A percentile compares a stretch with the other conserved stretches of the same genome.
Evolutionary conservation across 495 filamentous ascomycete species (phyloP).

Genomic region (Apiosordaria backusii): DNA sequence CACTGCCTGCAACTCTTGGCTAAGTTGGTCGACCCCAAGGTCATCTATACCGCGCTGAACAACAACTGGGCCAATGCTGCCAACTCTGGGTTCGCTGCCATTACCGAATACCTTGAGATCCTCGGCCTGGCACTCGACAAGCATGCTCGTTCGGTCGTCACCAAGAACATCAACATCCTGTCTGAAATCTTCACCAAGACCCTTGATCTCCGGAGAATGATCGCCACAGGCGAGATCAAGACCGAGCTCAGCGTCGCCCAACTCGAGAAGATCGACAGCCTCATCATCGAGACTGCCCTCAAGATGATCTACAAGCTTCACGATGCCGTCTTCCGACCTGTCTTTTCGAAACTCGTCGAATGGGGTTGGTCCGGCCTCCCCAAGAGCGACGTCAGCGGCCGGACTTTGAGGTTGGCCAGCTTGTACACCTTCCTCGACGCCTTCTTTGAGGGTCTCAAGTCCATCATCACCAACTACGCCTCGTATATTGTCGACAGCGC

Average conservation of each 20-base stretch:
- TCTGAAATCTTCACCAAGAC: slow-evolving; percentile 65
- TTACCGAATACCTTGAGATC: slow-evolving; percentile 62
- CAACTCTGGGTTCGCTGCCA: slow-evolving; percentile 54
- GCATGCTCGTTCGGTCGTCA: slow-evolving; percentile 68
- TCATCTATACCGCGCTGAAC: slow-evolving; percentile 62
- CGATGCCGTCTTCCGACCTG: slow-evolving; percentile 90
- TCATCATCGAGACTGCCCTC: slow-evolving; percentile 63
- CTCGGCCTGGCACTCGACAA: slow-evolving; percentile 67
- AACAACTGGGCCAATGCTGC: slow-evolving; percentile 65
- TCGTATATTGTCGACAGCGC: slow-evolving; percentile 76
- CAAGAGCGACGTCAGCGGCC: slow-evolving; percentile 57
- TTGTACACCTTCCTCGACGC: slow-evolving; percentile 74
- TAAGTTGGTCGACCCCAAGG: slow-evolving; percentile 65
- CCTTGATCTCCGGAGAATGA: slow-evolving; percentile 66
- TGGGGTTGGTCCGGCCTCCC: slow-evolving; percentile 61
- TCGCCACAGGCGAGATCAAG: slow-evolving; percentile 27
- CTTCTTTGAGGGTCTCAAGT: slow-evolving; percentile 84
- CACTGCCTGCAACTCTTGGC: slow-evolving; percentile 70
- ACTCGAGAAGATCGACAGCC: slow-evolving; percentile 54
- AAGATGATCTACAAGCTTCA: slow-evolving; percentile 96
- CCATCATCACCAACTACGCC: slow-evolving; percentile 87
- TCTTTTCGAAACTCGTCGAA: slow-evolving; percentile 77
- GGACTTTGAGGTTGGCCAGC: slow-evolving; percentile 55
- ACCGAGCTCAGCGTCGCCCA: slow-evolving; percentile 16
- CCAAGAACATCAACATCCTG: slow-evolving; percentile 64